Conservation (phyloP, 345 rosid species). For the Garcia nutans region DNA sequence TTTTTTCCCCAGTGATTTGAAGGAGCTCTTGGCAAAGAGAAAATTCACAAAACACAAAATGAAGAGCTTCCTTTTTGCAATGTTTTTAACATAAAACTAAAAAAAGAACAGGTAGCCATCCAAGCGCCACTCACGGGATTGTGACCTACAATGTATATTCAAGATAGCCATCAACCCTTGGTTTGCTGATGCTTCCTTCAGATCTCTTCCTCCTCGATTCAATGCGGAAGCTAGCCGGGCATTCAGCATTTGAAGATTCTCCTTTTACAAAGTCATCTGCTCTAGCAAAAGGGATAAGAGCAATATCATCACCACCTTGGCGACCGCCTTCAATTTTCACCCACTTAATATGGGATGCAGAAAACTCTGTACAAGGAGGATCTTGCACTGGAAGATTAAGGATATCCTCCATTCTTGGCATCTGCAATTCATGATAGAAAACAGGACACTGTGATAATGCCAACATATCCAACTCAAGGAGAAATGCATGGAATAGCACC, state of each 20-base stretch:
- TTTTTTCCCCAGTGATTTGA: background rate
- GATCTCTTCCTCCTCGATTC: conserved; percentile 61
- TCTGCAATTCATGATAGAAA: conserved; percentile 24
- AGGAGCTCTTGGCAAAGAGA: background rate
- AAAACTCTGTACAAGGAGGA: conserved; percentile 51
- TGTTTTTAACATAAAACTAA: background rate
- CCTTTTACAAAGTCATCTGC: conserved; percentile 61
- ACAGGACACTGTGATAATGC: background rate
- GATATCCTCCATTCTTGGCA: conserved; percentile 58
- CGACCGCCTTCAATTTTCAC: conserved; percentile 53
- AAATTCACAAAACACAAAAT: background rate
- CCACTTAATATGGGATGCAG: conserved; percentile 49
- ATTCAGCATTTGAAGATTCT: conserved; percentile 51
- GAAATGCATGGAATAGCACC: background rate
- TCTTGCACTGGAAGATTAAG: conserved; percentile 56
- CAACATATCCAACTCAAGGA: background rate
- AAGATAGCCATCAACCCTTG: conserved; percentile 60
- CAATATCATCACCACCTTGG: conserved; percentile 55
- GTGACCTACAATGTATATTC: conserved; percentile 52
- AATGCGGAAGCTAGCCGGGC: conserved; percentile 54
- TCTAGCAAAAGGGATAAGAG: conserved; percentile 52
- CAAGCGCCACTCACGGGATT: conserved; percentile 1
- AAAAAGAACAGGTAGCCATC: conserved; percentile 7
- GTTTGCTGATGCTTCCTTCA: conserved; percentile 54
- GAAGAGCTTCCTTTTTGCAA: background rate